A percentile compares a stretch with the other conserved stretches of the same genome.
Evolutionary conservation across 1,284 basidiomycete genomes (phyloP).

Genomic region (Pseudozyma flocculosa): DNA sequence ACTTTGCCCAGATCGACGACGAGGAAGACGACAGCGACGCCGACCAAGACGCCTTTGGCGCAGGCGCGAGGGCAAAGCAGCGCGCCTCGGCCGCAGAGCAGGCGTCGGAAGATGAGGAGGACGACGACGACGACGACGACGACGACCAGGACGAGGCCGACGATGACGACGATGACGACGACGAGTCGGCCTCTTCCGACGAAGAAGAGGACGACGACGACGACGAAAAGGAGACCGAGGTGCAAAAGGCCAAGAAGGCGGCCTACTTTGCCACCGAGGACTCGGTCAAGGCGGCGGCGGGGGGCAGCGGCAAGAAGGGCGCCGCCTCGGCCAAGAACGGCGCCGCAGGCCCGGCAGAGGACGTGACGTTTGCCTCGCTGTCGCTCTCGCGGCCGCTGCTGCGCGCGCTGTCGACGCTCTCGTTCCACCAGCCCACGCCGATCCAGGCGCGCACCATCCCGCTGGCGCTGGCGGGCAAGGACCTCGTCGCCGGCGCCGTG

Average conservation of each 20-base stretch:
- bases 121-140: slow-evolving; percentile 55
- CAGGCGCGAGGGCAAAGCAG: slow-evolving; percentile 15
- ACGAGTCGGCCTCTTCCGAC: slow-evolving; percentile 15
- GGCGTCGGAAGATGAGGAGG: slow-evolving; percentile 43
- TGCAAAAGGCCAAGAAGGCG: slow-evolving; percentile 47
- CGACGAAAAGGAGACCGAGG: slow-evolving; percentile 39
- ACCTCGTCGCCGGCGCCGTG: slow-evolving; percentile 96
- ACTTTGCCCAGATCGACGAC: slow-evolving; percentile 23
- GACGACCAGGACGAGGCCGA: slow-evolving; percentile 48
- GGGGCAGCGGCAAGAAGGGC: background rate
- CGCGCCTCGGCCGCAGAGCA: slow-evolving; percentile 35
- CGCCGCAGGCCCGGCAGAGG: slow-evolving; percentile 16
- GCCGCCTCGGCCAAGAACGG: slow-evolving; percentile 1
- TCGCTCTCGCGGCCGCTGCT: slow-evolving; percentile 85
- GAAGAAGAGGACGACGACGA: slow-evolving; percentile 36
- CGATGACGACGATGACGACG: slow-evolving; percentile 44
- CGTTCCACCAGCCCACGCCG: slow-evolving; percentile 82
- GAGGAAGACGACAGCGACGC: slow-evolving; percentile 68
- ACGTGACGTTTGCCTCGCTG: slow-evolving; percentile 72
- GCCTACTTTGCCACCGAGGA: slow-evolving; percentile 53
- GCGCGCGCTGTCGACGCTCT: slow-evolving; percentile 78
- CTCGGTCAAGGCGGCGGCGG: background rate
- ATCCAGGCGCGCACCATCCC: slow-evolving; percentile 98
- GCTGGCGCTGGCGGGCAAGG: slow-evolving; percentile 92
- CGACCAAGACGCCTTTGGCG: slow-evolving; percentile 48